Evolutionary conservation across 176 grass and related monocot species (phyloP).

Genomic region (Microstegium vimineum): DNA sequence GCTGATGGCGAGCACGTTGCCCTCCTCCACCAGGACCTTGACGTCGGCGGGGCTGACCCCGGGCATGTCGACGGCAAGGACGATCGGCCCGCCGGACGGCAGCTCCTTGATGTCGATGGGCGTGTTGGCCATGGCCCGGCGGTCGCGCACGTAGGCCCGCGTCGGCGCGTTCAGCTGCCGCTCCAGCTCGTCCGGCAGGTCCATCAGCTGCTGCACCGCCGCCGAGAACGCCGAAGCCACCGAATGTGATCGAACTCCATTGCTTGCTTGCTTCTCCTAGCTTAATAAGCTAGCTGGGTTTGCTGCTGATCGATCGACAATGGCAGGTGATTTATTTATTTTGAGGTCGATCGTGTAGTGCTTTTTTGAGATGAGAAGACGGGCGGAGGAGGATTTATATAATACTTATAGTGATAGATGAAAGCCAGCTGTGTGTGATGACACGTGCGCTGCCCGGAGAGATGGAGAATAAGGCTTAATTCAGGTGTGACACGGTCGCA

Average conservation of each 20-base stretch:
- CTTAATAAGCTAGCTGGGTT: not conserved
- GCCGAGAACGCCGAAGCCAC: slow-evolving; percentile 19
- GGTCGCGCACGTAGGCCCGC: slow-evolving; percentile 56
- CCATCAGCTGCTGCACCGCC: slow-evolving; percentile 42
- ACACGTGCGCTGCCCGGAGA: no score
- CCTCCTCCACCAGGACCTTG: slow-evolving; percentile 65
- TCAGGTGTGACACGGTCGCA: no score
- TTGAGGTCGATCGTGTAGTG: not conserved
- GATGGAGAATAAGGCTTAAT: no score
- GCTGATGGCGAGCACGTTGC: slow-evolving; percentile 54
- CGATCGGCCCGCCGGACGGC: slow-evolving; percentile 35
- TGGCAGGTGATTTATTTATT: not conserved
- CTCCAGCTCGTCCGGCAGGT: slow-evolving; percentile 56
- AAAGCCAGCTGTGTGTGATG: no score
- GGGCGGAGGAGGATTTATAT: not conserved
- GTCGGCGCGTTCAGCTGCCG: slow-evolving; percentile 51
- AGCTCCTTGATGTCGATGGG: slow-evolving; percentile 70
- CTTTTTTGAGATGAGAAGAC: not conserved
- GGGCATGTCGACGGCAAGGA: slow-evolving; percentile 54
- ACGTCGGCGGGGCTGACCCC: slow-evolving; percentile 44
- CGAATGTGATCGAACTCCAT: slow-evolving; percentile 13
- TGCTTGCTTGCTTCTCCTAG: not conserved
- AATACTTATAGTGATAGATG: no score
- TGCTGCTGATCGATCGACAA: not conserved
- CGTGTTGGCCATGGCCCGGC: slow-evolving; percentile 65